Evolutionary conservation across 176 grass and related monocot genomes (phyloP), one percentile per base, ranked within the genome.

Genomic region (Rhynchospora tenuis): DNA sequence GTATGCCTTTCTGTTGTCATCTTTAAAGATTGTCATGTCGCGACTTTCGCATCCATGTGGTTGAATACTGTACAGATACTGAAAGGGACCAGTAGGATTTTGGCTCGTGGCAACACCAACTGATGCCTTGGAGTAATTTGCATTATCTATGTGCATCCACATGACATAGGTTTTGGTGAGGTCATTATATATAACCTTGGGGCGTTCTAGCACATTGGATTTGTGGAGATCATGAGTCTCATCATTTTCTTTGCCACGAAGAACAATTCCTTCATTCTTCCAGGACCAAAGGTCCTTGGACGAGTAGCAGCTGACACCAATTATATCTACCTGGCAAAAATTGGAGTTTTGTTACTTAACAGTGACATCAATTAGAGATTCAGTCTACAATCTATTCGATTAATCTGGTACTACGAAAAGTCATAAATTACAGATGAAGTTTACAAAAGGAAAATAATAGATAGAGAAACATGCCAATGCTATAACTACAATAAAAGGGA

Each of bases 91-190:
- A 7, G 80, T 96, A 17, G 97, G 85, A 24, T 78, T 90, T 47
- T 90, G 85, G 29, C 91, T 90, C 46, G 86, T 44, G 0, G 93
- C 91, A 62, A 99, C 91, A 20, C 97, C 97, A 29, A 99, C 88
- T 10, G 93, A 93, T 0, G 97, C 97, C 82, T 92, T 96, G 27
- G 97, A 95, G 81, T 99, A 99, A 69, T 96, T 99, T 26, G 81
- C 88, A 79, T 99, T 91, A 66, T 99, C 97, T 84, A 99, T 84
- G 78, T 96, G 97, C 93, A 99, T 96, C 97, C 97, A 99, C 97
- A 99, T 99, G 83, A 99, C 89, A 31, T 99, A 99, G 64, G 87
- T 85, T 71, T 86, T 81, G 8, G 91, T 92, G 38, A 70, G 73
- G 28, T 93, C 91, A 72, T 99, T 99, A 86, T 93, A 96, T 81